Percentiles rank a stretch among this genome's conserved stretches.
phyloP scores from a whole-genome alignment of 768 basidiomycete species.

The Termitomyces sp. region DNA sequence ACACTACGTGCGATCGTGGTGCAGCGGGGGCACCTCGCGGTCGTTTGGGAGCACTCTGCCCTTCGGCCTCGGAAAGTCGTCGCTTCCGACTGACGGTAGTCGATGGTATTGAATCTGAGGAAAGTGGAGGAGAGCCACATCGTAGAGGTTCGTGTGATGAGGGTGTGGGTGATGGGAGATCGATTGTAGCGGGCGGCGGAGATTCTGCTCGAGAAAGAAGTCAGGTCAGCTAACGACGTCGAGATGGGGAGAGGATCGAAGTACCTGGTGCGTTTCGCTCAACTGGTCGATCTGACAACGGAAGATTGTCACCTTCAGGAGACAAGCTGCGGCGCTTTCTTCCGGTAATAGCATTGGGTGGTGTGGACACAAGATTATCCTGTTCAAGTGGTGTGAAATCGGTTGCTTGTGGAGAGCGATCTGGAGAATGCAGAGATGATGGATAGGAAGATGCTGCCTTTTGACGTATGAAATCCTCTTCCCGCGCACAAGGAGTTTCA shows the following conservation, averaged over 20 bases:
- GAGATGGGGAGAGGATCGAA: neutral
- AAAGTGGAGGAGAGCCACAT: neutral
- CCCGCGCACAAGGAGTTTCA: conserved; percentile 7
- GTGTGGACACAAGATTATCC: conserved; percentile 1
- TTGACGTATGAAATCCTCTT: conserved; percentile 6
- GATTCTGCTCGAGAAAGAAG: neutral
- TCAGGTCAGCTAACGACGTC: no score
- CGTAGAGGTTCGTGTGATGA: conserved; percentile 6
- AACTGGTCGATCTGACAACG: conserved; percentile 5
- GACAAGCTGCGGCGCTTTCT: conserved; percentile 15
- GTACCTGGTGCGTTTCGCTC: conserved; percentile 18
- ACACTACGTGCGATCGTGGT: conserved; percentile 24
- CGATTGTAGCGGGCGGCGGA: neutral
- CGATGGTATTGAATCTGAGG: neutral
- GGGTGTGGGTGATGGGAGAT: conserved; percentile 12
- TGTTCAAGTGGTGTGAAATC: neutral
- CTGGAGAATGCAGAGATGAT: conserved; percentile 13
- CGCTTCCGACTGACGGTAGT: conserved; percentile 28
- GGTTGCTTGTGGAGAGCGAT: conserved; percentile 10
- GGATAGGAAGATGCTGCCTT: conserved; percentile 14
- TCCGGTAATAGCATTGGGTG: neutral
- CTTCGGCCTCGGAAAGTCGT: conserved; percentile 30
- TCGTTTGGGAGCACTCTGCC: conserved; percentile 19
- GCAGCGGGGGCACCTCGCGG: conserved; percentile 14
- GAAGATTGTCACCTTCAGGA: neutral